Evolutionary conservation across 345 rosid genomes (phyloP).

Genomic region (Limnanthes douglasii): DNA sequence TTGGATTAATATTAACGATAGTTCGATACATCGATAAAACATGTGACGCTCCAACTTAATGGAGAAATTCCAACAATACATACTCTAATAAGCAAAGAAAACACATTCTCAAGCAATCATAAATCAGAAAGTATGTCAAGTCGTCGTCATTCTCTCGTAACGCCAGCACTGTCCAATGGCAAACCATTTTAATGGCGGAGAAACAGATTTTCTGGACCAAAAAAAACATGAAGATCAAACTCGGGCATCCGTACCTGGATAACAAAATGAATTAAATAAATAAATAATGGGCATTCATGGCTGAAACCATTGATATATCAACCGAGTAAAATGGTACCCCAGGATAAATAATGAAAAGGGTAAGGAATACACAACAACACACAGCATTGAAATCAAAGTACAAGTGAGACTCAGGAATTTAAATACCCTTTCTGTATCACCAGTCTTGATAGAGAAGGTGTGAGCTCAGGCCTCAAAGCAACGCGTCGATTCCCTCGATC

Average conservation of each 20-base stretch:
- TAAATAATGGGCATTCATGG: too few species aligned
- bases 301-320: too few species aligned
- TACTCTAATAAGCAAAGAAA: too few species aligned
- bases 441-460: conserved; percentile 89
- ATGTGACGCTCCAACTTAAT: too few species aligned
- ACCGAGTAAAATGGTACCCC: neutral
- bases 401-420: conserved; percentile 1
- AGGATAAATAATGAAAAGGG: conserved; percentile 1
- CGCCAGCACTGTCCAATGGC: conserved; percentile 97
- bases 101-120: too few species aligned
- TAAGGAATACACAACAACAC: neutral
- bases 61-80: too few species aligned
- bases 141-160: conserved; percentile 95
- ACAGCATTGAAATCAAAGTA: neutral
- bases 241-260: conserved; percentile 48
- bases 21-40: too few species aligned
- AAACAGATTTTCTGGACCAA: conserved; percentile 76
- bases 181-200: conserved; percentile 95
- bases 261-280: conserved; percentile 24
- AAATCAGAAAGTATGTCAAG: too few species aligned
- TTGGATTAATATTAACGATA: too few species aligned
- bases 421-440: conserved; percentile 89
- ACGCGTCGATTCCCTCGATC: conserved; percentile 93
- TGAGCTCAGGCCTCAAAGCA: conserved; percentile 96
- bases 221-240: conserved; percentile 47